A percentile compares a stretch with the other conserved stretches of the same genome.
These are phyloP conservation scores for Hypoxylon sp. DNA, from an alignment of 2,329 filamentous ascomycete species.

Conservation along the genomic window DNA sequence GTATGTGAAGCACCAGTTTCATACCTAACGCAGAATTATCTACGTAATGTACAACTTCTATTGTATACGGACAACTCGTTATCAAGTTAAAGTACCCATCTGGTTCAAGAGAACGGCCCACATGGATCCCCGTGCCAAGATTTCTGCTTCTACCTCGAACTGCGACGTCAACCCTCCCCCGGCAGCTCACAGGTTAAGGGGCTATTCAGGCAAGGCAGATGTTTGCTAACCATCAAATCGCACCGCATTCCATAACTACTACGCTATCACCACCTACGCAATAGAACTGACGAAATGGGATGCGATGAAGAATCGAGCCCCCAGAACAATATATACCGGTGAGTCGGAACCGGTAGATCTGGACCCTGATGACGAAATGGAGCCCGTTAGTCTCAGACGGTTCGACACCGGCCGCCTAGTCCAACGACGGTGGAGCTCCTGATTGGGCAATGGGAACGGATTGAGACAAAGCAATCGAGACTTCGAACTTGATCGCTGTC, in stretches of 20 bases:
- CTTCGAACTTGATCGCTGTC: slow-evolving; percentile 35
- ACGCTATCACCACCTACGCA: slow-evolving; percentile 40
- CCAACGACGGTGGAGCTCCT: slow-evolving; percentile 24
- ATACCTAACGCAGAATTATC: neutral
- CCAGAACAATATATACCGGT: slow-evolving; percentile 14
- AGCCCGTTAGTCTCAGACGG: slow-evolving; percentile 32
- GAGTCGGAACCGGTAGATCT: slow-evolving; percentile 27
- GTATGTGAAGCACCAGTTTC: neutral
- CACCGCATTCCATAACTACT: neutral
- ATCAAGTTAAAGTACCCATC: neutral
- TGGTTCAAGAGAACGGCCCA: neutral
- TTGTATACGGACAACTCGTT: too few relatives aligned
- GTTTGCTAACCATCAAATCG: neutral
- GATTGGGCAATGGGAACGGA: slow-evolving; percentile 39
- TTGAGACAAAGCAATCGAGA: slow-evolving; percentile 30
- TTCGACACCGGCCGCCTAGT: slow-evolving; percentile 28
- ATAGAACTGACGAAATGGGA: slow-evolving; percentile 23
- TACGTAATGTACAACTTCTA: neutral
- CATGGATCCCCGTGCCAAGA: slow-evolving; percentile 20
- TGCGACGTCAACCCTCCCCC: slow-evolving; percentile 13
- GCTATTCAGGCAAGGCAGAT: neutral
- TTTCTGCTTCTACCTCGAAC: slow-evolving; percentile 1
- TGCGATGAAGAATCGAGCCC: slow-evolving; percentile 25
- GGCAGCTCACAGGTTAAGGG: too few relatives aligned
- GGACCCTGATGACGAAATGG: slow-evolving; percentile 45